Percentiles rank a stretch among this genome's conserved stretches.
phyloP scores from a whole-genome alignment of 1,284 basidiomycete species.

The Trametes sp. region DNA sequence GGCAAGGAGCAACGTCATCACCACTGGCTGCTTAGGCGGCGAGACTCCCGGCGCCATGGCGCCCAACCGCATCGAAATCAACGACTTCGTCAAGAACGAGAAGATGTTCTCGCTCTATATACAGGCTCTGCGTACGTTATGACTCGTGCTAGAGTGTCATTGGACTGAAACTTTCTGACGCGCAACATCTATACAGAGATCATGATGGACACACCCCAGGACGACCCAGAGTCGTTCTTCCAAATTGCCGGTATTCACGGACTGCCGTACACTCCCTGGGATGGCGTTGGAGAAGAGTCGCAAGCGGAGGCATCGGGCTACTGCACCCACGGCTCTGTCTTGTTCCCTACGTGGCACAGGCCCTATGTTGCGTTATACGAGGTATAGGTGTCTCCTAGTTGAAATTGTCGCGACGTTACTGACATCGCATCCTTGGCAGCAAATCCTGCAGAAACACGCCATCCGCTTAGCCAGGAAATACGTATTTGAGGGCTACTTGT shows the following conservation, averaged over 20 bases:
- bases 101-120: conserved; percentile 57
- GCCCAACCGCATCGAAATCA: conserved; percentile 52
- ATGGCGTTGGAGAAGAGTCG: conserved; percentile 43
- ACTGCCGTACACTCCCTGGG: conserved; percentile 52
- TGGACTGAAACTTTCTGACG: background rate
- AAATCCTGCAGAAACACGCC: conserved; percentile 51
- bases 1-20: background rate
- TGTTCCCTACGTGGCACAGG: conserved; percentile 63
- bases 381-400: conserved; percentile 43
- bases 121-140: conserved; percentile 47
- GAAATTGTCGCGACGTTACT: background rate
- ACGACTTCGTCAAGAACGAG: conserved; percentile 51
- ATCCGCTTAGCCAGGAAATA: conserved; percentile 50
- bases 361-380: conserved; percentile 59
- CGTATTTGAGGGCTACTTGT: conserved; percentile 43
- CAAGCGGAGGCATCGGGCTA: conserved; percentile 50
- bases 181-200: conserved; percentile 35
- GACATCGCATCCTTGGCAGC: conserved; percentile 40
- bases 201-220: conserved; percentile 45
- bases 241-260: conserved; percentile 59
- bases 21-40: conserved; percentile 4
- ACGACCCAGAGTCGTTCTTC: conserved; percentile 49
- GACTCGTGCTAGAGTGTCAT: background rate
- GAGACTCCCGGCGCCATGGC: conserved; percentile 18
- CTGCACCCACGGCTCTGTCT: conserved; percentile 55